These are phyloP conservation scores for Pythium plurisporium DNA, from an alignment of 352 stramenopile genomes.

Conservation along the genomic window DNA sequence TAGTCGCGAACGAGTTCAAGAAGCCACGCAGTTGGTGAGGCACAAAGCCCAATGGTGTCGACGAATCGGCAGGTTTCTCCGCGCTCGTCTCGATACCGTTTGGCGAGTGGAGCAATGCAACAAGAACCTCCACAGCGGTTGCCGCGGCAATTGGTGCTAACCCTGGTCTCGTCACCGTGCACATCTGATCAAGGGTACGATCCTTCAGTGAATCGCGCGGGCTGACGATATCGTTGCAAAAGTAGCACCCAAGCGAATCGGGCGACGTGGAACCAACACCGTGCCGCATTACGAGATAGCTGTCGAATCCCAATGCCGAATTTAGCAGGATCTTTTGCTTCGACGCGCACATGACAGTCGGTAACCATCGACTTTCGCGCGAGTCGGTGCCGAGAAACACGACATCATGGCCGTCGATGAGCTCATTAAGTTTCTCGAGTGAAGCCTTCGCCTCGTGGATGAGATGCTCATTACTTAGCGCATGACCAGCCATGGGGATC, in stretches of 20 bases:
- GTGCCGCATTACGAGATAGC: slow-evolving; percentile 98
- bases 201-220: slow-evolving; percentile 96
- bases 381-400: slow-evolving; percentile 98
- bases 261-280: slow-evolving; percentile 40
- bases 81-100: slow-evolving; percentile 66
- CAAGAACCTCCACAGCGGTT: slow-evolving; percentile 95
- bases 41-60: slow-evolving; percentile 73
- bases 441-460: slow-evolving; percentile 59
- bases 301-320: slow-evolving; percentile 91
- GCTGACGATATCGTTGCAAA: slow-evolving; percentile 99
- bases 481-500: slow-evolving; percentile 99
- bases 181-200: slow-evolving; percentile 99
- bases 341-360: slow-evolving; percentile 92
- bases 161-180: slow-evolving; percentile 97
- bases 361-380: slow-evolving; percentile 97
- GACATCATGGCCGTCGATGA: slow-evolving; percentile 94
- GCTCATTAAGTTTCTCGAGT: slow-evolving; percentile 76
- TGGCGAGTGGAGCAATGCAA: slow-evolving; percentile 93
- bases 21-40: slow-evolving; percentile 96
- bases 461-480: slow-evolving; percentile 54
- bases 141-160: slow-evolving; percentile 90
- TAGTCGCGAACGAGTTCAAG: slow-evolving; percentile 87
- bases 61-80: slow-evolving; percentile 44
- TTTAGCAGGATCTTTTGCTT: slow-evolving; percentile 90
- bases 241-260: slow-evolving; percentile 94